A percentile compares a stretch with the other conserved stretches of the same genome.
Conservation (phyloP, 2,329 filamentous ascomycete species). For the Cladophialophora yegresii region DNA sequence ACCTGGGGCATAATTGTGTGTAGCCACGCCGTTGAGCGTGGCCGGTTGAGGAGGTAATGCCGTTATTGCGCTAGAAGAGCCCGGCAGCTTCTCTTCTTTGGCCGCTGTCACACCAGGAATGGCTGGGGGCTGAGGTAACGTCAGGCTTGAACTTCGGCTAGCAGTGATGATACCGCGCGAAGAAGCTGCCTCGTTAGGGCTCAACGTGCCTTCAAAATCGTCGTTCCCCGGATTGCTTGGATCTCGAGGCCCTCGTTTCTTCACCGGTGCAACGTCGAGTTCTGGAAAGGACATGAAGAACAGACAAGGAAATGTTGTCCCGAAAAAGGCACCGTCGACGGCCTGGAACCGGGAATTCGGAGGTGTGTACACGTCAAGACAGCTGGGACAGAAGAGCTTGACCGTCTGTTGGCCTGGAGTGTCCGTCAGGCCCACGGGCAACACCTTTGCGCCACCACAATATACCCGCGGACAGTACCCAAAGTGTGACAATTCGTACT, state of each 20-base stretch:
- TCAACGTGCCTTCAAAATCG: conserved; percentile 34
- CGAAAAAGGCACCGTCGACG: conserved; percentile 97
- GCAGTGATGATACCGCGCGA: conserved; percentile 30
- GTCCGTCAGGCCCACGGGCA: conserved; percentile 91
- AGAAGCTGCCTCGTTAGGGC: conserved; percentile 35
- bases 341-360: conserved; percentile 97
- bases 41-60: conserved; percentile 52
- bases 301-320: conserved; percentile 91
- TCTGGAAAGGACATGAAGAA: conserved; percentile 99
- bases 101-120: conserved; percentile 38
- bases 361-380: conserved; percentile 94
- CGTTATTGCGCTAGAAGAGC: conserved; percentile 37
- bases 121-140: conserved; percentile 36
- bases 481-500: conserved; percentile 96
- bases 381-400: conserved; percentile 96
- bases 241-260: conserved; percentile 48
- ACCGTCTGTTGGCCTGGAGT: conserved; percentile 96
- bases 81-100: conserved; percentile 39
- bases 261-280: conserved; percentile 76
- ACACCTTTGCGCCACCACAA: conserved; percentile 84
- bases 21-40: conserved; percentile 79
- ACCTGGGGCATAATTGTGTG: conserved; percentile 83
- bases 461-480: conserved; percentile 92
- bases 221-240: conserved; percentile 24
- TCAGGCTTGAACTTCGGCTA: conserved; percentile 35